Base-by-base conservation (phyloP, 805 yeast species). In the Monosporozyma yasuniensis region DNA sequence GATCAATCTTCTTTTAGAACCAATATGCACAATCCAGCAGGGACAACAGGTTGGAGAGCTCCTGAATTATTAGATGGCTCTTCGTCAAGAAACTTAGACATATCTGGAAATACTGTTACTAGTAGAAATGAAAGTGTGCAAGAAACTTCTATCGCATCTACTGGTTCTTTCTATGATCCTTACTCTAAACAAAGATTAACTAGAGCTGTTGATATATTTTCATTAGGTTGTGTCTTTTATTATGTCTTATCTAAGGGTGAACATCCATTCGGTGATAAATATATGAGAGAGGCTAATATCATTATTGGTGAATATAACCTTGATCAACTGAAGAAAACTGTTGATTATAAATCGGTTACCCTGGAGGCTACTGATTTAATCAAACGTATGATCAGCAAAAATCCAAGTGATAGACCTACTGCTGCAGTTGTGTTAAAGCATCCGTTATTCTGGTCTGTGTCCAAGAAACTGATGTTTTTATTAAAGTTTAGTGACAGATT, bases 41-140 rank as follows among this genome's bases (percentile, higher is more conserved):
- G 99, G 1, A 93, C 99, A 0, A 79, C 93, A 3, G 99, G 99
- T 3, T 93, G 99, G 99, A 77, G 97, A 58, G 98, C 99, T 0
- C 99, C 99, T 0, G 99, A 93, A 60, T 66, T 87, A 32, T 67
- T 87, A 35, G 61, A 59, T 42, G 61, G 55, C 1, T 52, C 63
- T 8, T 52, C 53, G 14, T 21, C 50, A 4, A 39, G 21, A 37
- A 47, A 46, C 14, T 16, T 49, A 19, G 47, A 48, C 12, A 46
- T 28, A 9, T 32, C 37, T 5, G 38, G 27, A 53, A 44, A 43
- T 50, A 35, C 46, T n/a, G 21, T 46, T 2, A 32, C 42, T 19
- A 21, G 19, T 25, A 32, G 16, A 25, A 30, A 28, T 19, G 45
- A 48, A 21, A 45, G 32, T 30, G 12, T 44, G 9, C 25, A 35